phyloP scores from a whole-genome alignment of 768 basidiomycete species.

The Amanita muscaria region DNA sequence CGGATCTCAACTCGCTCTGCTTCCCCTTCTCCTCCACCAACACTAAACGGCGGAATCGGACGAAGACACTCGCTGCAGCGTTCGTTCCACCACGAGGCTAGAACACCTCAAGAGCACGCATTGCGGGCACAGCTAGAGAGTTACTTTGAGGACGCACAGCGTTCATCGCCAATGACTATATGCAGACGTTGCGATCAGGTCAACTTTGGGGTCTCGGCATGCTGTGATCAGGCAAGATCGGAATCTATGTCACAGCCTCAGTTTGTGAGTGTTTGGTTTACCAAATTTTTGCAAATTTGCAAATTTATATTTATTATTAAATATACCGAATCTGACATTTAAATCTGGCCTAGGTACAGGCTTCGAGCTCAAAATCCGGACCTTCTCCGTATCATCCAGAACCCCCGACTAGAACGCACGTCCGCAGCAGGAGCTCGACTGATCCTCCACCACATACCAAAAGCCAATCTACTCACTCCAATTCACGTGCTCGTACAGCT shows the following conservation, averaged over 20 bases:
- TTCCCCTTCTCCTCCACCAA: conserved; percentile 2
- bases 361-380: background rate
- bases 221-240: conserved; percentile 2
- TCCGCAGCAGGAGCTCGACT: conserved; percentile 7
- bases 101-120: conserved; percentile 6
- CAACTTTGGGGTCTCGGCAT: no score
- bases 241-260: conserved; percentile 6
- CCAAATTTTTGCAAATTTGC: background rate
- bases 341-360: background rate
- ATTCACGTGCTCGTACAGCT: background rate
- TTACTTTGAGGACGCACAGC: background rate
- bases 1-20: background rate
- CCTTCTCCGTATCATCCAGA: conserved; percentile 3
- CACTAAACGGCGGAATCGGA: background rate
- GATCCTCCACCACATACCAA: background rate
- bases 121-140: conserved; percentile 1
- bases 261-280: conserved; percentile 2
- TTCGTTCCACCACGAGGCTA: background rate
- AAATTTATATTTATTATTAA: background rate
- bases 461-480: background rate
- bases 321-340: background rate
- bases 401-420: background rate
- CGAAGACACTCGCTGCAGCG: conserved; percentile 8
- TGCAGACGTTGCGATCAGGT: no score
- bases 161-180: background rate